Conservation (phyloP, 2,329 filamentous ascomycete species). For the Fonsecaea pedrosoi region DNA sequence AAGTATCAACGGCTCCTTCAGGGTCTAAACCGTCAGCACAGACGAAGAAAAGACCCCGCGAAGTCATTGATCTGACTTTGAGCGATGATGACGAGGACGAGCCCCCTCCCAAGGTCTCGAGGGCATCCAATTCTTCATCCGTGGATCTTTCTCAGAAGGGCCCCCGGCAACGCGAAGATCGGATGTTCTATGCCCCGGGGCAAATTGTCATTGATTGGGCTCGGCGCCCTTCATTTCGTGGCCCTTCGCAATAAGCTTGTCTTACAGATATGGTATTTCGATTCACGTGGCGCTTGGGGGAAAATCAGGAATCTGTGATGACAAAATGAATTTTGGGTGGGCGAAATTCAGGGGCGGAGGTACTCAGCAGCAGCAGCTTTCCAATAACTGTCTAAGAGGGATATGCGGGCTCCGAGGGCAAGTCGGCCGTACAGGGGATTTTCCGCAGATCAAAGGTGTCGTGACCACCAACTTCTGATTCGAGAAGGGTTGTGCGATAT, state of each 20-base stretch:
- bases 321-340: background rate
- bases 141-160: background rate
- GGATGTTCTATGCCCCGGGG: constrained; percentile 23
- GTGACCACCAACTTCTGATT: background rate
- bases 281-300: constrained; percentile 23
- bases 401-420: background rate
- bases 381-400: background rate
- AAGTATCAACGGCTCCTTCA: constrained; percentile 39
- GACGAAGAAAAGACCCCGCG: constrained; percentile 54
- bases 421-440: background rate
- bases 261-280: constrained; percentile 4
- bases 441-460: background rate
- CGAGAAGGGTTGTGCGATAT: background rate
- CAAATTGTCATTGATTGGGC: constrained; percentile 15
- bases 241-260: constrained; percentile 1
- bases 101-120: constrained; percentile 39
- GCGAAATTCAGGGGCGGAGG: background rate
- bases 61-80: constrained; percentile 62
- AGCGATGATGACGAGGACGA: constrained; percentile 58
- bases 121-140: constrained; percentile 10
- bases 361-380: background rate
- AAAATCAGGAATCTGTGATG: constrained; percentile 1
- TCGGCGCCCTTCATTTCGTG: constrained; percentile 7
- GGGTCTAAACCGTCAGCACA: constrained; percentile 26
- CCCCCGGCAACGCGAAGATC: constrained; percentile 7